Conservation (phyloP, 2,329 filamentous ascomycete species). For the Colletotrichum endophyticum region DNA sequence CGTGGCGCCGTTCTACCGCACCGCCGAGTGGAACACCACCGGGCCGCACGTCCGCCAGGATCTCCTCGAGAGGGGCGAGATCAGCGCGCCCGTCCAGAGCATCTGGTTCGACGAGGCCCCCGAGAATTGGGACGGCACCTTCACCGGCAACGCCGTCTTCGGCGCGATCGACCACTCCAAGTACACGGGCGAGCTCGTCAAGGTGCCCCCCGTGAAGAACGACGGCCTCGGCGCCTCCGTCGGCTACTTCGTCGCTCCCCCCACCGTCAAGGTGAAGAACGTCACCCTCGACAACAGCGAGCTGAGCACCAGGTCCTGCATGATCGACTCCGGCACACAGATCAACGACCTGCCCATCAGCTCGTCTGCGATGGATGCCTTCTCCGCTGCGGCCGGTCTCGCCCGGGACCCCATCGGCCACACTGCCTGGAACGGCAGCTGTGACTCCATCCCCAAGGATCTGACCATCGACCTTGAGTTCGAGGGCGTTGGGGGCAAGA, state of each 20-base stretch:
- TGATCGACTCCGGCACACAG: slow-evolving; percentile 7
- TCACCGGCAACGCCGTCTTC: slow-evolving; percentile 10
- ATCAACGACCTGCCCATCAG: background rate
- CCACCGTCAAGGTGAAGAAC: slow-evolving; percentile 4
- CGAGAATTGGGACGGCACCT: slow-evolving; percentile 1
- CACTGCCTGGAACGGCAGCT: background rate
- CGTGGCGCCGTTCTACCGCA: slow-evolving; percentile 5
- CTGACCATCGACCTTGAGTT: slow-evolving; percentile 12
- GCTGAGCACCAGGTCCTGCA: background rate
- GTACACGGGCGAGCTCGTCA: slow-evolving; percentile 1
- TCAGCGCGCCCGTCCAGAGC: slow-evolving; percentile 15
- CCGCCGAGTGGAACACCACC: slow-evolving; percentile 9
- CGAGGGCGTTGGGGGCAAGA: background rate
- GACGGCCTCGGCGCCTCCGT: slow-evolving; percentile 2
- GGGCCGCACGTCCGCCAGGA: slow-evolving; percentile 9
- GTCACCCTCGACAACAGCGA: background rate
- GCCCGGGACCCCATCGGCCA: background rate
- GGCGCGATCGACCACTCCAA: slow-evolving; percentile 8
- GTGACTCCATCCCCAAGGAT: background rate
- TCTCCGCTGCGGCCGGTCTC: background rate
- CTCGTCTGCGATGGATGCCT: background rate
- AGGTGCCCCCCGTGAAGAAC: background rate
- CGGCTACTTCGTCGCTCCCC: slow-evolving; percentile 4
- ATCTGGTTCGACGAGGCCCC: slow-evolving; percentile 16
- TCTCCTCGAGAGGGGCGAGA: slow-evolving; percentile 1